These are phyloP conservation scores for Fusarium armeniacum DNA, from an alignment of 2,329 filamentous ascomycete genomes.

Conservation along the genomic window DNA sequence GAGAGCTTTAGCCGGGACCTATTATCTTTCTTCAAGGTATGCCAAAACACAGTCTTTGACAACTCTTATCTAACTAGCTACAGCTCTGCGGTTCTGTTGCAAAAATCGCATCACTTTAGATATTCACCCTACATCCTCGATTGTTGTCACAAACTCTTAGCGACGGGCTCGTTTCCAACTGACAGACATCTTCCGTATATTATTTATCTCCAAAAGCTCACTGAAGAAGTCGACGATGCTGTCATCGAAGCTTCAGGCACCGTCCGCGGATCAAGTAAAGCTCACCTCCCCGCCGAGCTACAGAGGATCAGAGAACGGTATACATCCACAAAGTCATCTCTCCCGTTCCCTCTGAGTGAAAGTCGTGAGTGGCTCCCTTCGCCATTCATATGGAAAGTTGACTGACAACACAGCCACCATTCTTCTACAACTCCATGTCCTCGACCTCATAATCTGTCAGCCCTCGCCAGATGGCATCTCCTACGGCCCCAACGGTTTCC, in stretches of 20 bases:
- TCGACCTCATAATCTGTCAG: conserved; percentile 52
- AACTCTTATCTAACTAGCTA: not conserved
- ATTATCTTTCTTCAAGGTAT: conserved; percentile 54
- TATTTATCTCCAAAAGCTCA: conserved; percentile 51
- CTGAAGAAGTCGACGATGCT: conserved; percentile 51
- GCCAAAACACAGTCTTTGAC: accelerated
- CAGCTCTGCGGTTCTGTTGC: conserved; percentile 48
- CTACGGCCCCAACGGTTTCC: conserved; percentile 48
- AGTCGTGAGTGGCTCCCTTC: conserved; percentile 47
- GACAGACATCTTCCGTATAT: conserved; percentile 52
- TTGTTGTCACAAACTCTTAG: conserved; percentile 42
- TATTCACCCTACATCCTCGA: conserved; percentile 50
- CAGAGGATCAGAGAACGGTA: conserved; percentile 42
- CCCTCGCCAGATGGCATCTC: conserved; percentile 47
- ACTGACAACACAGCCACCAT: conserved; percentile 43
- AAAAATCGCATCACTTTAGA: conserved; percentile 51
- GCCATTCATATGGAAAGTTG: accelerated
- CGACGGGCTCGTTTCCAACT: conserved; percentile 25
- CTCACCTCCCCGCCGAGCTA: conserved; percentile 33
- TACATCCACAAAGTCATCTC: conserved; percentile 42
- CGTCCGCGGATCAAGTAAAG: conserved; percentile 4
- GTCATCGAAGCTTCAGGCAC: conserved; percentile 33
- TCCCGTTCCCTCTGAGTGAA: conserved; percentile 51
- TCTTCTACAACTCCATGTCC: conserved; percentile 48
- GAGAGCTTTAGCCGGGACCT: conserved; percentile 51